Conservation (phyloP, 1,284 basidiomycete genomes). For the Sanguinoderma infundibulare region DNA sequence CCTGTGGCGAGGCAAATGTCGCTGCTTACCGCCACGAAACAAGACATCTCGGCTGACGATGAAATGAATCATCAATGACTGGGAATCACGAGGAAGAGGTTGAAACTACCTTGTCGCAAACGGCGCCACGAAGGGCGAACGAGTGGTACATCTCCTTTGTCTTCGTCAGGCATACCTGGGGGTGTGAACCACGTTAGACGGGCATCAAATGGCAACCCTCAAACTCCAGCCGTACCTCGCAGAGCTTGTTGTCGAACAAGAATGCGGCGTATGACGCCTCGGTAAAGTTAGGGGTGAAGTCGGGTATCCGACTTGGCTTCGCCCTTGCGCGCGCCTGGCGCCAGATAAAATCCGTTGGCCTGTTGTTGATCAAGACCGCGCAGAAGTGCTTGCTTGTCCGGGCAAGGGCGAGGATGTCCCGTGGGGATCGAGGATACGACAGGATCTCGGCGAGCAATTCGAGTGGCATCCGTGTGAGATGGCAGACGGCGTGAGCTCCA, state of each 20-base stretch:
- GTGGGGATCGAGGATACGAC: conserved; percentile 40
- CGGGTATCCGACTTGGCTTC: conserved; percentile 44
- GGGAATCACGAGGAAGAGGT: no score
- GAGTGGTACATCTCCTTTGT: conserved; percentile 27
- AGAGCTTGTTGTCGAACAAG: conserved; percentile 59
- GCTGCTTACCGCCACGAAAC: neutral
- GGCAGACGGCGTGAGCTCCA: neutral
- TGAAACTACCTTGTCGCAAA: conserved; percentile 27
- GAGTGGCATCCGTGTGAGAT: conserved; percentile 40
- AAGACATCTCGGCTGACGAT: neutral
- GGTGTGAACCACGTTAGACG: neutral
- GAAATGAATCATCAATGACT: neutral
- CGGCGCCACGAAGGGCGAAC: conserved; percentile 25
- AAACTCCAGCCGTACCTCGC: conserved; percentile 47
- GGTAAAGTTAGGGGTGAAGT: conserved; percentile 44
- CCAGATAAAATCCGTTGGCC: conserved; percentile 54
- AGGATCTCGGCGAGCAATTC: conserved; percentile 53
- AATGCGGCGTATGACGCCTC: conserved; percentile 60
- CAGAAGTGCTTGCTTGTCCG: conserved; percentile 54
- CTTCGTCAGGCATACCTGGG: conserved; percentile 40
- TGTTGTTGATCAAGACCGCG: conserved; percentile 45
- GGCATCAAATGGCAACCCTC: no score
- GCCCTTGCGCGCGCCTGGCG: conserved; percentile 44
- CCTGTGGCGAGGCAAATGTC: neutral
- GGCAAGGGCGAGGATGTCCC: conserved; percentile 51